phyloP scores from a whole-genome alignment of 2,329 filamentous ascomycete genomes.

The Tolypocladium ovalisporum region DNA sequence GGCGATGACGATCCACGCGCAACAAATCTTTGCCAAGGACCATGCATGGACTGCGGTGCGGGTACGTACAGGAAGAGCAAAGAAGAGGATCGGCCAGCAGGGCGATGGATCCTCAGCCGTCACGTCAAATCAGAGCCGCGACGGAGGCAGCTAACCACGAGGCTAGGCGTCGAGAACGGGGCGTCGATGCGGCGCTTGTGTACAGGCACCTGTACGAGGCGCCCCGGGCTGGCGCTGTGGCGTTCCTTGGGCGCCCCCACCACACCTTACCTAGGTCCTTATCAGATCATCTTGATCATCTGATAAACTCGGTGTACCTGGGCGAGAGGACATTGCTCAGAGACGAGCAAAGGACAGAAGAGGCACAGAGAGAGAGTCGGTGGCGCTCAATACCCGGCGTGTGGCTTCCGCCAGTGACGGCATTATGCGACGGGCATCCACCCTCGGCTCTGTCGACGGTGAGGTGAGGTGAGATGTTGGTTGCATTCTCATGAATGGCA shows the following conservation, averaged over 20 bases:
- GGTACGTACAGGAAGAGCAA: not conserved
- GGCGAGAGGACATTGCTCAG: not conserved
- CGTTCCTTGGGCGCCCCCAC: not conserved
- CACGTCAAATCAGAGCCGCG: not conserved
- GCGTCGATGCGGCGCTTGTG: not conserved
- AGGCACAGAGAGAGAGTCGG: not conserved
- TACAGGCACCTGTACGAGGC: not conserved
- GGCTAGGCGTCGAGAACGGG: not conserved
- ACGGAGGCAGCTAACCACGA: not conserved
- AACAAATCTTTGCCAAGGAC: not conserved
- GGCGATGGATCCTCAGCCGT: not conserved
- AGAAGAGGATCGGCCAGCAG: not conserved
- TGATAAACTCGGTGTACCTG: constrained; percentile 1
- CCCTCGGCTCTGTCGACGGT: no score
- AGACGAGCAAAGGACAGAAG: not conserved
- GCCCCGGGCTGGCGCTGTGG: not conserved
- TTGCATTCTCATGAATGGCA: not conserved
- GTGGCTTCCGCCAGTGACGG: not conserved
- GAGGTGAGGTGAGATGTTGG: no score
- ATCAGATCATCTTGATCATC: constrained; percentile 3
- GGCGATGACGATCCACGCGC: not conserved
- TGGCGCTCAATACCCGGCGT: not conserved
- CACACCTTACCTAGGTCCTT: not conserved
- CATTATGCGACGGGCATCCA: not conserved
- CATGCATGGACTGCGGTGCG: no score